Evolutionary conservation across 2,329 filamentous ascomycete genomes (phyloP).

Genomic region (Sporothrix euskadiensis): DNA sequence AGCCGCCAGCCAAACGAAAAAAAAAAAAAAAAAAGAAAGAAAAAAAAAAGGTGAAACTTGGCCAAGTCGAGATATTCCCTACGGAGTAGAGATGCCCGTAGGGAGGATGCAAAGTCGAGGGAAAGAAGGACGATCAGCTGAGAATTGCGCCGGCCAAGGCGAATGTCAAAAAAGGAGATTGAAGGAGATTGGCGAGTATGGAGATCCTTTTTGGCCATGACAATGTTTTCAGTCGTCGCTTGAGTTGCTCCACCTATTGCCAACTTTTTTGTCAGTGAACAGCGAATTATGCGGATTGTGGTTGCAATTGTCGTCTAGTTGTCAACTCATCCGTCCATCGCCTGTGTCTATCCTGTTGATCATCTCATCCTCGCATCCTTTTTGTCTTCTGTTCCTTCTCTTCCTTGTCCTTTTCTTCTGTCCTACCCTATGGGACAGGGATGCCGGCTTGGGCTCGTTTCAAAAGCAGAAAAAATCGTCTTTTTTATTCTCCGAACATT

Average conservation of each 20-base stretch:
- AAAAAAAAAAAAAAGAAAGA: not conserved
- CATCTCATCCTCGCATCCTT: not conserved
- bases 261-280: constrained; percentile 16
- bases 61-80: not conserved
- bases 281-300: not conserved
- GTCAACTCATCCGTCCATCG: constrained; percentile 6
- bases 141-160: not conserved
- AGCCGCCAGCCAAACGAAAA: not conserved
- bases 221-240: not conserved
- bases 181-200: constrained; percentile 2
- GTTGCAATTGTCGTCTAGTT: not conserved
- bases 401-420: not conserved
- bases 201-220: not conserved
- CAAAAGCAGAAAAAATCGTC: not conserved
- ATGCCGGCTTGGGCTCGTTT: constrained; percentile 6
- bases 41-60: not conserved
- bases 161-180: not conserved
- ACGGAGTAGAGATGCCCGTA: not conserved
- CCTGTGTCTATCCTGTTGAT: constrained; percentile 10
- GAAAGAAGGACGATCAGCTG: not conserved
- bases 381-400: not conserved
- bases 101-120: not conserved
- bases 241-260: not conserved
- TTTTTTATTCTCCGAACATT: constrained; percentile 5
- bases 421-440: not conserved